These are phyloP conservation scores for Gloeostereum incarnatum DNA, from an alignment of 768 basidiomycete species.

Conservation along the genomic window DNA sequence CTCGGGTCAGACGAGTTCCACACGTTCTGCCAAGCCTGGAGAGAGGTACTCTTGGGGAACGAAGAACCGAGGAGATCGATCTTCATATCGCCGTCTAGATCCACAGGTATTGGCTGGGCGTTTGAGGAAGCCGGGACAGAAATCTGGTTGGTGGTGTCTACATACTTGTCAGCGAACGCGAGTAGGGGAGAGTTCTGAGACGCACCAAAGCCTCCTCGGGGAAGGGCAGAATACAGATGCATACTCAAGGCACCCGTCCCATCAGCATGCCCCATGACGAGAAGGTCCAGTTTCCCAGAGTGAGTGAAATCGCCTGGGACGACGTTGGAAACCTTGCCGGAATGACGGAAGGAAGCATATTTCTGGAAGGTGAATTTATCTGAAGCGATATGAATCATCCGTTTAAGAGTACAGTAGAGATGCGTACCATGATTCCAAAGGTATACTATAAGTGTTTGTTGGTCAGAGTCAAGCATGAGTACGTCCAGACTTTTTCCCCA, in stretches of 20 bases:
- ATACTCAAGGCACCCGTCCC: slow-evolving; percentile 48
- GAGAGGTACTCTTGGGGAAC: slow-evolving; percentile 22
- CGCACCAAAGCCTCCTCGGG: slow-evolving; percentile 61
- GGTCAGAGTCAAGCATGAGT: slow-evolving; percentile 65
- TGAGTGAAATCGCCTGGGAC: slow-evolving; percentile 92
- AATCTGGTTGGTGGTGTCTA: slow-evolving; percentile 35
- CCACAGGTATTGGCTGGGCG: slow-evolving; percentile 80
- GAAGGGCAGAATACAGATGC: slow-evolving; percentile 57
- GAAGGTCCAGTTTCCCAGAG: slow-evolving; percentile 82
- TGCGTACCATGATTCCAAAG: slow-evolving; percentile 73
- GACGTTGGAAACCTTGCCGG: slow-evolving; percentile 60
- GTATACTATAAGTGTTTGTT: slow-evolving; percentile 67
- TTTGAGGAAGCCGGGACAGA: slow-evolving; percentile 53
- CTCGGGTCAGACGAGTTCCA: slow-evolving; percentile 54
- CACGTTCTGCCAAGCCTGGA: slow-evolving; percentile 75
- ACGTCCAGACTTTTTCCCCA: slow-evolving; percentile 63
- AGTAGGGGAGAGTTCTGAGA: neutral
- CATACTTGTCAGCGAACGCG: slow-evolving; percentile 2
- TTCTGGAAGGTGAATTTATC: slow-evolving; percentile 50
- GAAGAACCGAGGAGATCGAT: slow-evolving; percentile 74
- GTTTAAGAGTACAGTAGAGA: neutral
- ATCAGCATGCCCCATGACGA: slow-evolving; percentile 70
- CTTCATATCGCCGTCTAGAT: slow-evolving; percentile 81
- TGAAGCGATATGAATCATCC: slow-evolving; percentile 15
- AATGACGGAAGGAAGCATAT: slow-evolving; percentile 44